A percentile compares a stretch with the other conserved stretches of the same genome.
phyloP scores from a whole-genome alignment of 495 filamentous ascomycete species.

The Hypoxylon rickii region DNA sequence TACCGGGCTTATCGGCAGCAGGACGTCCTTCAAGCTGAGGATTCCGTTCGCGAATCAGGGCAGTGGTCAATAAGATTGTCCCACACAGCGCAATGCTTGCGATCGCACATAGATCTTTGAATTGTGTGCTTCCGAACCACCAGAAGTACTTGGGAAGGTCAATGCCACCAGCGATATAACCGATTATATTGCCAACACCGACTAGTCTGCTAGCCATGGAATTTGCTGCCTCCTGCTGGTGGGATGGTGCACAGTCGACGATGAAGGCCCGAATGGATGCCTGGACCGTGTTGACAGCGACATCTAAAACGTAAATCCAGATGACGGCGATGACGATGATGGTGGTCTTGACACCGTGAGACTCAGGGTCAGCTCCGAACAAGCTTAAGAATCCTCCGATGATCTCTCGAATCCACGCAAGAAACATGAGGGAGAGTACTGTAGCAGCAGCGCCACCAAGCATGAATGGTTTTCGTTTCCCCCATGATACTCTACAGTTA shows the following conservation, averaged over 20 bases:
- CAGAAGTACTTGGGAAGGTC: constrained; percentile 71
- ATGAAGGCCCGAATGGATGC: constrained; percentile 88
- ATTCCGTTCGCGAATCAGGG: constrained; percentile 74
- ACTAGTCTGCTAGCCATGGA: constrained; percentile 82
- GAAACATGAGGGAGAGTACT: constrained; percentile 68
- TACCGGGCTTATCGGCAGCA: constrained; percentile 59
- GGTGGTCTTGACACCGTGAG: constrained; percentile 60
- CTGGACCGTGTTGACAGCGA: constrained; percentile 94
- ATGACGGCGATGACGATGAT: constrained; percentile 77
- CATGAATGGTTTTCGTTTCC: constrained; percentile 90
- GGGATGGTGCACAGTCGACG: constrained; percentile 83
- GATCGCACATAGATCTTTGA: constrained; percentile 85
- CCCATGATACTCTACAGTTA: constrained; percentile 78
- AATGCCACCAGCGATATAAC: constrained; percentile 80
- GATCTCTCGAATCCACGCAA: constrained; percentile 84
- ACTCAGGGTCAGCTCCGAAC: constrained; percentile 70
- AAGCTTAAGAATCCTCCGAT: constrained; percentile 69
- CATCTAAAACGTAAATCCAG: constrained; percentile 84
- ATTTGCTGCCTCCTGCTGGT: constrained; percentile 87
- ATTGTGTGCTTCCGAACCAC: constrained; percentile 82
- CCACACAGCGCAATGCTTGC: constrained; percentile 69
- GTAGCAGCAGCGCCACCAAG: constrained; percentile 74
- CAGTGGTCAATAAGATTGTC: constrained; percentile 69
- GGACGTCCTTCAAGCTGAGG: constrained; percentile 70
- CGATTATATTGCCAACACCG: constrained; percentile 84